Evolutionary conservation across 257 asterid species (phyloP), one percentile per base, ranked within the genome.

Genomic region (Nicotiana noctiflora): DNA sequence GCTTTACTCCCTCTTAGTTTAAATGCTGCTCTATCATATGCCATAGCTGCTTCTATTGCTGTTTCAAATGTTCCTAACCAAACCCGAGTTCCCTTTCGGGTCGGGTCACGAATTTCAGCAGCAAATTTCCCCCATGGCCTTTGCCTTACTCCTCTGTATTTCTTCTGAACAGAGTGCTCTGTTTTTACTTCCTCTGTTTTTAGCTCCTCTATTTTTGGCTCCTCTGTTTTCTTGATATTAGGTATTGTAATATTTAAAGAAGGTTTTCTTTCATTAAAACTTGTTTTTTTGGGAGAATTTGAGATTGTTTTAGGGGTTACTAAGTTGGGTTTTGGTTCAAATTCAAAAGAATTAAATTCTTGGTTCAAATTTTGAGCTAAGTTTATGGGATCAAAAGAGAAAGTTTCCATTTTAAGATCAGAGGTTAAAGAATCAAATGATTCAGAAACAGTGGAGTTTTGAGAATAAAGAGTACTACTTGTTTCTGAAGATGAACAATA

Each of bases 171-270:
- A 55, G 66, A 40, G 40, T 21, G 19, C 52, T 31, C 79, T 4
- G 53, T 75, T 5, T 68, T 65, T 0, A 0, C 0, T 1, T 65
- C 75, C 75, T 8, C 44, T 60, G 66, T 21, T 60, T 21, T 60
- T 1, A 25, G 2, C 27, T 25, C 27, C 27, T 25, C 27, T 25
- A 2, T 25, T 25, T 27, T 27, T 27, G 29, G 29, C 4, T 65
- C 75, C 75, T 8, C 46, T 60, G 66, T 44, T 17, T 82, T 83
- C 67, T 83, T 83, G 0, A 27, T 10, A 9, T 64, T 83, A 2
- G 97, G 98, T 27, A 94, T 84, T 1, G 91, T 85, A 25, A 94
- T 87, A 88, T 89, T 94, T 17, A 92, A 81, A 0, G 86, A 77
- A n/a, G 98, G 98, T 86, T 87, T 95, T 80, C 89, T 81, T 4